Base-by-base conservation (phyloP, 257 asterid genomes). In the Schizonepeta tenuifolia region DNA sequence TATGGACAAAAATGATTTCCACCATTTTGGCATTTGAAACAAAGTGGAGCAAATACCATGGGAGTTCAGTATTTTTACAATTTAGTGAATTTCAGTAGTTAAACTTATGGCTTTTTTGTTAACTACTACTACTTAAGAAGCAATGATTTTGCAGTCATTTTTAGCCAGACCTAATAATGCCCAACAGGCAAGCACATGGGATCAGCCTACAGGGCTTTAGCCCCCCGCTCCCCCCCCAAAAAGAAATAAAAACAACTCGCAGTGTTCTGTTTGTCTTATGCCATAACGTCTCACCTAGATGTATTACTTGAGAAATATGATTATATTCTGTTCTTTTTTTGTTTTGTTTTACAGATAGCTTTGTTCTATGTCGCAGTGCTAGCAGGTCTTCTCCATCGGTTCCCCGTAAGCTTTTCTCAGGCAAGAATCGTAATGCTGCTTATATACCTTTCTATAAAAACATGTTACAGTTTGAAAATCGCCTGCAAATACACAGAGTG, bases 311-410 rank as follows among this genome's bases (percentile, higher is more conserved):
- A 28, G 35, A 20, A 60, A 41, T 33, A 65, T 59, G 70, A 69
- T 66, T 18, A 9, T n/a, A 53, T 62, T 83, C 55, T 31, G 36
- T 31, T 31, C 36, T 31, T 60, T 58, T 74, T 69, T 69, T 54
- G 15, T 56, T 24, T 40, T 77, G 65, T 73, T 77, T 73, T 80
- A 78, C 90, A 95, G 99, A 88, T 88, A 72, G 98, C 96, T 41
- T 58, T 92, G 64, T 92, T 95, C 82, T 90, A 92, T 77, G 89
- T 88, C 67, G 99, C 96, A 54, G 96, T 95, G 70, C 86, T 95
- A 60, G 99, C 95, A 1, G 96, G 98, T 73, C 92, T 95, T 87
- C 90, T 95, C 77, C 97, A 92, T 78, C 87, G 98, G 64, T 95
- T 92, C 74, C 97, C 97, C 54, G 75, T 92, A 64, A 95, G 85